Percentiles rank a stretch among this genome's conserved stretches.
Conservation (phyloP, 78 protist species). For the Polysphondylium violaceum region DNA sequence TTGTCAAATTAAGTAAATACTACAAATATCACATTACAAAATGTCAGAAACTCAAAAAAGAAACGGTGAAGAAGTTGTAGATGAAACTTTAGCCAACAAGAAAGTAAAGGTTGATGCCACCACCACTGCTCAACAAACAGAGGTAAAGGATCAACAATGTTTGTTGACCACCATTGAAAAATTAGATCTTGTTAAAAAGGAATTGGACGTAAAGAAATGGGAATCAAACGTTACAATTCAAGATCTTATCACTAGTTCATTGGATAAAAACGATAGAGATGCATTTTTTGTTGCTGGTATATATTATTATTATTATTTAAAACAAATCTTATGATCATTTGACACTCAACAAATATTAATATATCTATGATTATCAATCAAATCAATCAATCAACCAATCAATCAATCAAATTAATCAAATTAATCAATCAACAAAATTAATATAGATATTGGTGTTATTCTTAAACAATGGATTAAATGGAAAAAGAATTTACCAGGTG, state of each 20-base stretch:
- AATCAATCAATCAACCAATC: background rate
- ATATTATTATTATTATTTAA: no score
- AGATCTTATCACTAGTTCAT: constrained; percentile 33
- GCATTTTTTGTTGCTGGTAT: constrained; percentile 76
- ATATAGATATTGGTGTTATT: constrained; percentile 44
- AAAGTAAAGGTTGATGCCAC: constrained; percentile 8
- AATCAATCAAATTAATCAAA: background rate
- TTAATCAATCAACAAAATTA: background rate
- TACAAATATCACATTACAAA: background rate
- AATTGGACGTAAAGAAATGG: constrained; percentile 67
- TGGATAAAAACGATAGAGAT: constrained; percentile 77
- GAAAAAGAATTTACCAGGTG: constrained; percentile 86
- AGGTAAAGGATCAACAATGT: background rate
- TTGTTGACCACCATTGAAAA: constrained; percentile 25
- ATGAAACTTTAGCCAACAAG: background rate
- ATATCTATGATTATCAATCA: background rate
- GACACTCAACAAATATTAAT: background rate
- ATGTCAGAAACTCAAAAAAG: constrained; percentile 21
- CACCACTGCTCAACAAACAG: background rate
- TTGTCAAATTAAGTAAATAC: no score
- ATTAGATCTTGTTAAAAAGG: constrained; percentile 46
- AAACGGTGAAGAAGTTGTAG: constrained; percentile 12
- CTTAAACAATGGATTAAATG: constrained; percentile 79
- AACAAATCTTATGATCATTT: background rate
- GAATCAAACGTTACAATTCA: constrained; percentile 4